Evolutionary conservation across 768 basidiomycete genomes (phyloP), one percentile per base, ranked within the genome.

Genomic region (Mycena kentingensis): DNA sequence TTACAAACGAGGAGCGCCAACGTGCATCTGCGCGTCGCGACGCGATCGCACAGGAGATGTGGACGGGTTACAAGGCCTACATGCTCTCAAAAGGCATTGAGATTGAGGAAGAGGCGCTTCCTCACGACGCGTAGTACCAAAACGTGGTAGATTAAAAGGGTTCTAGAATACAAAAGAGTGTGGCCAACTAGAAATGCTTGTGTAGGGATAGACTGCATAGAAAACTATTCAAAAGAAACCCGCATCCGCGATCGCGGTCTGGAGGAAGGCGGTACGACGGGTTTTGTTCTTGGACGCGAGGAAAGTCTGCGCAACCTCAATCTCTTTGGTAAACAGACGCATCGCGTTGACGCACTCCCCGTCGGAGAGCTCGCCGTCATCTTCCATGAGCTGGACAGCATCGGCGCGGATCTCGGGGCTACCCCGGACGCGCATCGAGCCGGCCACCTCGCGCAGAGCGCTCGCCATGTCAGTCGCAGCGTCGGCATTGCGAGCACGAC

Each of bases 381-480:
- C 54, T 27, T 56, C 49, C 42, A 56, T 25, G 21, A 51, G 7
- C 22, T 34, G 24, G n/a, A 56, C 19, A 4, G 54, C 54, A 4
- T 19, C 5, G n/a, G n/a, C 4, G n/a, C 49, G 44, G 22, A 49
- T 27, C 37, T 51, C 49, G 3, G 54, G 54, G 31, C 48, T 56
- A 1, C 27, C 37, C 12, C 26, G 28, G 6, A 26, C 39, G 5
- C 28, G 36, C 32, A 54, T 22, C 3, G 49, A 5, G 1, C 10
- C 19, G 2, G 45, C 54, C 15, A 57, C 38, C 0, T 35, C 42
- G 11, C 49, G 34, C 5, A 47, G 5, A 2, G 54, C 54, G 41
- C 12, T n/a, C 8, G 54, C 54, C 5, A 56, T 35, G 15, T 51
- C 49, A 27, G n/a, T 34, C 2, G 44, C 38, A 3, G 49, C 44